Base-by-base conservation (phyloP, 352 stramenopile species). In the Phytopythium litorale region DNA sequence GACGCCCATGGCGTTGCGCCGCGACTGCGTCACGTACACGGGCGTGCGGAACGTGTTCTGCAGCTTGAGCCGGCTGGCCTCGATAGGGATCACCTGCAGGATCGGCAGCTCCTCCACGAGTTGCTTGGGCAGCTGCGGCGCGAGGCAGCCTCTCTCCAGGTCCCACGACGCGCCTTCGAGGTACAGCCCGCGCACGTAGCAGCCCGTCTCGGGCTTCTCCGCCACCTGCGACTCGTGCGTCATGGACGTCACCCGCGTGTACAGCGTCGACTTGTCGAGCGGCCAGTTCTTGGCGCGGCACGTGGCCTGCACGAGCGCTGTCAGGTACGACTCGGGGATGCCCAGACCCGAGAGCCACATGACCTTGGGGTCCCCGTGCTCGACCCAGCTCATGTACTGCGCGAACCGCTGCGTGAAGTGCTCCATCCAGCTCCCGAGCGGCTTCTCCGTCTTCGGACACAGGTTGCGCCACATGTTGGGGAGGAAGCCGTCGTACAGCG, bases 291-390 rank as follows among this genome's bases (percentile, higher is more conserved):
- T 89, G 30, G 80, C 76, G 28, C 95, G 86, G 64, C 96, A 98
- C 15, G 96, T 98, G 9, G 93, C 94, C 68, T 98, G 96, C 51
- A 98, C 92, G 18, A 98, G 78, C 11, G 96, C 95, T 1, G 96
- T 98, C 12, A 98, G 84, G 65, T 98, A 98, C 32, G 87, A 97
- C 76, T 98, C 95, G 3, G 95, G 95, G 53, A 98, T 98, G 33
- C 97, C 90, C 5, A 98, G 71, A 4, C 96, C 96, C 0, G 88
- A 97, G 28, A 98, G 79, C 96, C 96, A 98, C 70, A 98, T 94
- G 56, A 97, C 91, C 9, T 75, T 75, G 16, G 93, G 92, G 52
- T 98, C 91, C 8, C 95, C 92, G 13, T 94, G 61, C 19, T 78
- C 66, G 28, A 98, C 78, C 95, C 95, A 98, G 42, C 73, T 66